Percentiles rank a stretch among this genome's conserved stretches.
Evolutionary conservation across 495 filamentous ascomycete species (phyloP).

Genomic region (Umbilicaria muhlenbergii): DNA sequence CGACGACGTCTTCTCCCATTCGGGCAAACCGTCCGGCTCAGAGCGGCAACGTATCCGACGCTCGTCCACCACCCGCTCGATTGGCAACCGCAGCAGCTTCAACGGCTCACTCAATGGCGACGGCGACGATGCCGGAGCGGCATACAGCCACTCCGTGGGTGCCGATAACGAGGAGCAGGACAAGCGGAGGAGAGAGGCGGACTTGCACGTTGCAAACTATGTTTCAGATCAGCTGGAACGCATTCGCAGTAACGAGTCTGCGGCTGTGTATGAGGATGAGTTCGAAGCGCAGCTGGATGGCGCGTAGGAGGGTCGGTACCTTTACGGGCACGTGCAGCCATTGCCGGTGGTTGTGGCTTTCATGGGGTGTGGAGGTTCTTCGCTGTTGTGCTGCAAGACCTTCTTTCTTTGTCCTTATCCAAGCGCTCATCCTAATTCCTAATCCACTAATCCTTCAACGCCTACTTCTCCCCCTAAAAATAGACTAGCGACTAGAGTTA

Average conservation of each 20-base stretch:
- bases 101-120: slow-evolving; percentile 33
- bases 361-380: no score
- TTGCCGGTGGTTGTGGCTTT: no score
- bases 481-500: no score
- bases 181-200: slow-evolving; percentile 33
- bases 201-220: slow-evolving; percentile 53
- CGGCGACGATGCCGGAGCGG: slow-evolving; percentile 7
- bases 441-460: no score
- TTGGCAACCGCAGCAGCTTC: slow-evolving; percentile 75
- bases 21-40: slow-evolving; percentile 22
- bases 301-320: neutral
- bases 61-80: slow-evolving; percentile 73
- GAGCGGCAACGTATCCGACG: slow-evolving; percentile 45
- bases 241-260: slow-evolving; percentile 37
- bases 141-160: slow-evolving; percentile 10
- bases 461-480: no score
- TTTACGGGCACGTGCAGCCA: no score
- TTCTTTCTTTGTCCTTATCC: no score
- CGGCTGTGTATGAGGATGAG: slow-evolving; percentile 42
- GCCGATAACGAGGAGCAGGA: slow-evolving; percentile 20
- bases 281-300: slow-evolving; percentile 36
- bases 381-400: no score
- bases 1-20: slow-evolving; percentile 65
- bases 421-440: no score
- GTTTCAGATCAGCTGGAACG: slow-evolving; percentile 53